phyloP scores from a whole-genome alignment of 345 rosid species.

The Brassica carinata region DNA sequence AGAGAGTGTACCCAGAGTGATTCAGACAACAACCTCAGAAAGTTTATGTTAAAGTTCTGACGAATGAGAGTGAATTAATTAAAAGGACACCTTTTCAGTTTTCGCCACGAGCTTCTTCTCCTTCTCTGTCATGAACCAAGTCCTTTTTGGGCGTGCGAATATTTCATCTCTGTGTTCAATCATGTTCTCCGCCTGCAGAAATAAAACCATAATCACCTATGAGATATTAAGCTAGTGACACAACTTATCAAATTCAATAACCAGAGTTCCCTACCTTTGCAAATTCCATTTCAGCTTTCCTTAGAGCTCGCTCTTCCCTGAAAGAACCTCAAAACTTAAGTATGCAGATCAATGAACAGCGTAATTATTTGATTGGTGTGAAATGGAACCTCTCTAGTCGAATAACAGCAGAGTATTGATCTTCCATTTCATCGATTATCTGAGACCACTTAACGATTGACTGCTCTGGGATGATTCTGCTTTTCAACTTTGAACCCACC shows the following conservation, averaged over 20 bases:
- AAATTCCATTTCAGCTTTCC: constrained; percentile 97
- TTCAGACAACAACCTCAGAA: constrained; percentile 10
- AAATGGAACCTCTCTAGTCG: constrained; percentile 74
- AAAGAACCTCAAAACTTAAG: constrained; percentile 27
- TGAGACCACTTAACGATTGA: constrained; percentile 88
- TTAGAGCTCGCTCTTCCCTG: constrained; percentile 87
- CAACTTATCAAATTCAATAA: constrained; percentile 13
- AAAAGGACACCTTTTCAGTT: constrained; percentile 58
- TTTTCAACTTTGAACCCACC: constrained; percentile 87
- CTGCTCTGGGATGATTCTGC: constrained; percentile 82
- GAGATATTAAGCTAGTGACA: background rate
- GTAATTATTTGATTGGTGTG: constrained; percentile 11
- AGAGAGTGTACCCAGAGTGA: constrained; percentile 9
- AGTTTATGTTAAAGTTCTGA: background rate
- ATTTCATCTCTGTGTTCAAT: constrained; percentile 85
- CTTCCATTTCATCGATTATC: constrained; percentile 85
- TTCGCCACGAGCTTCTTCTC: constrained; percentile 78
- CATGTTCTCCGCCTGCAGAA: constrained; percentile 88
- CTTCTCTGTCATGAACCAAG: constrained; percentile 90
- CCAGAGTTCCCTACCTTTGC: constrained; percentile 63
- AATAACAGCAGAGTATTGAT: constrained; percentile 69
- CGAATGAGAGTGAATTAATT: background rate
- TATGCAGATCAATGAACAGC: constrained; percentile 1
- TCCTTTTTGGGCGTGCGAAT: constrained; percentile 82
- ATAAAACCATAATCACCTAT: constrained; percentile 18